Base-by-base conservation (phyloP, 805 yeast species). In the Saturnispora bothae region DNA sequence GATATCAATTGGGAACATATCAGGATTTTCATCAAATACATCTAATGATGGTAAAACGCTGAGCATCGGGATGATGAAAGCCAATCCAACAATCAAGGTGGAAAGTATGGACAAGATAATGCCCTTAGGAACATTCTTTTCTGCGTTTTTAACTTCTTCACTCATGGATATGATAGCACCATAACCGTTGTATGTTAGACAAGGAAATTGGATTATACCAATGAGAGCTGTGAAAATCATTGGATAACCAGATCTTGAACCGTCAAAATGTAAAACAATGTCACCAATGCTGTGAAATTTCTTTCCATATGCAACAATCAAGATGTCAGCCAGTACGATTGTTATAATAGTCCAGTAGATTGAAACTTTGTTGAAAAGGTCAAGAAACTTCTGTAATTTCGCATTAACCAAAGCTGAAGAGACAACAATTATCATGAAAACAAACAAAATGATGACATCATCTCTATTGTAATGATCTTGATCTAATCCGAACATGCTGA, bases 91-190 rank as follows among this genome's bases (percentile, higher is more conserved):
- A n/a, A 73, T 43, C 0, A 79, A 69, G 8, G 89, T 72, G 33
- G 81, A 65, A 30, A 73, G 37, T 13, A 82, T 81, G 2, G 92
- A 73, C 34, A 69, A 63, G 1, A 80, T 57, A 52, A 83, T 73
- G 4, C 92, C 92, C 46, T 70, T 69, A 13, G 94, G 86, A 49
- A 83, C 78, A 36, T 75, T 77, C 40, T 62, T 69, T 52, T 83
- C 92, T 0, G 94, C 89, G 17, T 64, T 64, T 44, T 76, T 70
- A 13, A 83, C 92, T 57, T 83, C 94, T 50, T 83, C 94, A 33
- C 86, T 76, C 65, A 83, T 71, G 5, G 89, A 77, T 15, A 84
- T 82, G 20, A 83, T 64, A 72, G 83, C 76, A 20, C 89, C 89
- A 56, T 80, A 83, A 1, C 92, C 94, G 43, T 83, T 83, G 51